Conservation (phyloP, 148 eudicot species). For the Rhododendron kiyosumense region DNA sequence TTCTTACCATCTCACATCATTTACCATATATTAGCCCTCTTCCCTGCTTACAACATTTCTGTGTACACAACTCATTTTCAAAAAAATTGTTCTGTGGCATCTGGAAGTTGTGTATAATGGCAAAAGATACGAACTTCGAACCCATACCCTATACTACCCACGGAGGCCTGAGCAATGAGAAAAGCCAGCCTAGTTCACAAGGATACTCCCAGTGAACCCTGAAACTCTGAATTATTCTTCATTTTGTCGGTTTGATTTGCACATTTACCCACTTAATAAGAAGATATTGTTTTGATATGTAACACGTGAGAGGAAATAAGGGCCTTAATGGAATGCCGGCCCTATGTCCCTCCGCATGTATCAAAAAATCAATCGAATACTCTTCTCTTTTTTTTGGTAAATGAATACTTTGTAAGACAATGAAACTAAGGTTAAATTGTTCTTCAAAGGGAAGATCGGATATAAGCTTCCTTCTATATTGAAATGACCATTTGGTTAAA, state of each 20-base stretch:
- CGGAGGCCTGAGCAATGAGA: no score
- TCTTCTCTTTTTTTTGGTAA: background rate
- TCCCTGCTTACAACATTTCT: background rate
- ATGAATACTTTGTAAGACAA: background rate
- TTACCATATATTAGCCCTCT: background rate
- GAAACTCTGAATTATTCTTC: background rate
- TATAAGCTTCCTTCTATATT: background rate
- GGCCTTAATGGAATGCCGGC: background rate
- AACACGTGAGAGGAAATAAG: no score
- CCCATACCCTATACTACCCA: background rate
- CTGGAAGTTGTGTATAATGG: background rate
- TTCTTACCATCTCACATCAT: background rate
- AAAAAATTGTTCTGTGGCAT: background rate
- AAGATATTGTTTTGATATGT: background rate
- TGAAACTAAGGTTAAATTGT: background rate
- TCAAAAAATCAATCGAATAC: background rate
- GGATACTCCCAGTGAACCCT: background rate
- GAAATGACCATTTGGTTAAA: background rate
- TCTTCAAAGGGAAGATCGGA: background rate
- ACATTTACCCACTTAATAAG: background rate
- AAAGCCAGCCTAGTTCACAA: background rate
- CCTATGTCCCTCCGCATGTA: background rate
- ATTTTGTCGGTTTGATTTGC: background rate
- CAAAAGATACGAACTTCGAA: background rate
- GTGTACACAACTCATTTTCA: background rate